Base-by-base conservation (phyloP, 306 rosid species). In the Rosa multiflora region DNA sequence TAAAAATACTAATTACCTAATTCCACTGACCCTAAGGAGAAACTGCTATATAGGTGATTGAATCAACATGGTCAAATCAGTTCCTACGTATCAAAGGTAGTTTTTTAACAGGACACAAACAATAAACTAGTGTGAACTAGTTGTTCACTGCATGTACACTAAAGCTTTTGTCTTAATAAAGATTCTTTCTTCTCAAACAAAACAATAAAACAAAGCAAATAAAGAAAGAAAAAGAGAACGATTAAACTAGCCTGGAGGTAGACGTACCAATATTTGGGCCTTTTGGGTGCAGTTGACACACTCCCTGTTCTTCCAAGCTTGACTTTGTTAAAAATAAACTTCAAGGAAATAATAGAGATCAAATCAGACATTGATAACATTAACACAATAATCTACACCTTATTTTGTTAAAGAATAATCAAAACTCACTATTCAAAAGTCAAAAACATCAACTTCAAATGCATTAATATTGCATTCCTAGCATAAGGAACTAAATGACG, bases 251-350 rank as follows among this genome's bases (percentile, higher is more conserved):
- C 17, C 53, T 14, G 20, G 20, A 43, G 21, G 10, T 53, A 18
- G 21, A 32, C 21, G 6, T 53, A 53, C 59, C 59, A 53, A 53
- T 53, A 53, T 90, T 88, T 77, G 95, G 88, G 72, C 90, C 97
- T 76, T 87, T 89, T 12, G 97, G 87, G 80, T 92, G 92, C 3
- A 32, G 37, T 32, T 32, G 37, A 32, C 97, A 91, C 83, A 94
- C 97, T 64, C 99, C 99, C 66, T 92, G 97, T 76, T 92, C 97
- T 85, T 94, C 97, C 91, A 94, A 76, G 86, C 87, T 87, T 11
- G 99, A 29, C 21, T 23, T 47, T 37, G 20, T 42, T 20, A 78
- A 1, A 9, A 47, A 46, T 48, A 9, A 20, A 53, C 6, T 20
- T 37, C n/a, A 52, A 55, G 37, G 43, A 26, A 67, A 32, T 5